Percentiles rank a stretch among this genome's conserved stretches.
These are phyloP conservation scores for Austroboletus rostrupii DNA, from an alignment of 1,284 basidiomycete species.

Conservation along the genomic window DNA sequence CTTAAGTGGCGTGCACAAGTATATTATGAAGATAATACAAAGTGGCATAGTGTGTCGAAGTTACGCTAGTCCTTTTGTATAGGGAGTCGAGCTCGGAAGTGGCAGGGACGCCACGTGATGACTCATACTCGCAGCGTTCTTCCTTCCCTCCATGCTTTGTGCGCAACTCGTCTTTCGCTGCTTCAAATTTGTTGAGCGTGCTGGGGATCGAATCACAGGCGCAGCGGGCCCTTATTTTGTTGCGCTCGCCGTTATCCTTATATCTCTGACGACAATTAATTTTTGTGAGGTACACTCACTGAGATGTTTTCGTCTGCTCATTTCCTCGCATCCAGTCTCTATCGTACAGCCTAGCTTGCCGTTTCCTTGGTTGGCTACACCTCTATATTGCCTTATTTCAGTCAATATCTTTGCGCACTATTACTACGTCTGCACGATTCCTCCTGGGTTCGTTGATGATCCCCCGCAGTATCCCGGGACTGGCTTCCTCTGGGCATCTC, in stretches of 20 bases:
- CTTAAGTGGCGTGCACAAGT: no score
- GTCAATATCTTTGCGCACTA: constrained; percentile 81
- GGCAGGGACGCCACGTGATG: no score
- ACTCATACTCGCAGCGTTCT: no score
- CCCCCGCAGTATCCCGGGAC: constrained; percentile 35
- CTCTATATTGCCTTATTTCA: constrained; percentile 70
- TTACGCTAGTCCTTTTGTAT: no score
- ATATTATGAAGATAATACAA: no score
- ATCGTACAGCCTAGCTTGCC: constrained; percentile 59
- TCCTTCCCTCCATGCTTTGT: constrained; percentile 39
- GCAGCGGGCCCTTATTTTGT: constrained; percentile 91
- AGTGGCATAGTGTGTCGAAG: no score
- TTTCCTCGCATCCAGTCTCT: constrained; percentile 51
- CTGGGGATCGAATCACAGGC: constrained; percentile 80
- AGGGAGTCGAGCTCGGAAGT: no score
- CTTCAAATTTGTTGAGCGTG: constrained; percentile 77
- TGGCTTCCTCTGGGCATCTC: constrained; percentile 54
- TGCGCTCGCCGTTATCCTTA: constrained; percentile 68
- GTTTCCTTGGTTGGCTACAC: constrained; percentile 53
- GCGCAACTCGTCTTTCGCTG: constrained; percentile 72
- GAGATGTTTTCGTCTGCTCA: neutral
- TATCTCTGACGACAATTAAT: constrained; percentile 63
- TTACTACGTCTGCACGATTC: constrained; percentile 75
- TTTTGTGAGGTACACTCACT: constrained; percentile 65
- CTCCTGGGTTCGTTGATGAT: constrained; percentile 62